phyloP scores from a whole-genome alignment of 2,329 filamentous ascomycete genomes.

The Diaporthe vaccinii region DNA sequence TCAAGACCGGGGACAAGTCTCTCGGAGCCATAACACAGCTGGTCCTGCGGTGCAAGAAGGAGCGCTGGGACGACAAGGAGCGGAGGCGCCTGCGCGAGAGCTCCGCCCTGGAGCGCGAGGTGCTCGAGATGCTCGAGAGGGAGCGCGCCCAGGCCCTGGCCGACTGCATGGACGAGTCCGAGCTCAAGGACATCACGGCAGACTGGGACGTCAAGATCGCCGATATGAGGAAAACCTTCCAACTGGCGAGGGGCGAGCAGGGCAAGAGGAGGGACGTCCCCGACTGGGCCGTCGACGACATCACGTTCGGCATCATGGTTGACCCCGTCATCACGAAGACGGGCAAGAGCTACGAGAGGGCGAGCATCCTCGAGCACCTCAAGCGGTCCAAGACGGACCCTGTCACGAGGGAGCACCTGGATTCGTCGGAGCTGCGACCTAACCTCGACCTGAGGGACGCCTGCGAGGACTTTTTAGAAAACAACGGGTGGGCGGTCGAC shows the following conservation, averaged over 20 bases:
- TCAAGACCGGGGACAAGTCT: slow-evolving; percentile 73
- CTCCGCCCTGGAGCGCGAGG: slow-evolving; percentile 70
- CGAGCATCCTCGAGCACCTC: slow-evolving; percentile 88
- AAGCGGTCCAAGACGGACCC: slow-evolving; percentile 83
- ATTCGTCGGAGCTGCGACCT: slow-evolving; percentile 77
- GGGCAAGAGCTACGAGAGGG: slow-evolving; percentile 90
- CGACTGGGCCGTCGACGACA: slow-evolving; percentile 83
- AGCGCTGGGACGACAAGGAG: slow-evolving; percentile 85
- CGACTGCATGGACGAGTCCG: slow-evolving; percentile 59
- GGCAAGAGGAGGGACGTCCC: slow-evolving; percentile 73
- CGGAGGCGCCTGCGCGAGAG: slow-evolving; percentile 68
- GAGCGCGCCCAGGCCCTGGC: slow-evolving; percentile 60
- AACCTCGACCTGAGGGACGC: slow-evolving; percentile 87
- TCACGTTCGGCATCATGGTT: slow-evolving; percentile 80
- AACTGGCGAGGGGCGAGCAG: slow-evolving; percentile 59
- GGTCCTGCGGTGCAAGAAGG: slow-evolving; percentile 86
- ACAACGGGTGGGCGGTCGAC: slow-evolving; percentile 94
- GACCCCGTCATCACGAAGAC: slow-evolving; percentile 84
- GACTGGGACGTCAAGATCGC: slow-evolving; percentile 63
- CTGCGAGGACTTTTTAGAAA: slow-evolving; percentile 85
- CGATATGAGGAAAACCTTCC: slow-evolving; percentile 63
- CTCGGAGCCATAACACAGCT: slow-evolving; percentile 79
- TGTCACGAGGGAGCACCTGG: slow-evolving; percentile 82
- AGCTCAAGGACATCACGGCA: slow-evolving; percentile 60
- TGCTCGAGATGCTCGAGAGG: slow-evolving; percentile 65